Evolutionary conservation across 2,329 filamentous ascomycete genomes (phyloP).

Genomic region (Ophiostoma triangulosporum): DNA sequence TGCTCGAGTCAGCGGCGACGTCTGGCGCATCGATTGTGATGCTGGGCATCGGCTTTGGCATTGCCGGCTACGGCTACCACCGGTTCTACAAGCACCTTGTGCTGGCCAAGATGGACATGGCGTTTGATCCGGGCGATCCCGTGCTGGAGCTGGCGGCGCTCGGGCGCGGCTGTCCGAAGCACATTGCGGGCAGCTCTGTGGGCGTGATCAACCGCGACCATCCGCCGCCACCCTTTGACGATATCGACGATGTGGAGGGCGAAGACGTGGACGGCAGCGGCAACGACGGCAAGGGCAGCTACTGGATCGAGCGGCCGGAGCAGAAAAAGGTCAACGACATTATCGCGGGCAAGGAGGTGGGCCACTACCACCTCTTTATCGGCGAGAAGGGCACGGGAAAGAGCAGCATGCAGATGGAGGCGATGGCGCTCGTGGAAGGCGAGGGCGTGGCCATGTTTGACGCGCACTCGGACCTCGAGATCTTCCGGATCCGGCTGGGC

Average conservation of each 20-base stretch:
- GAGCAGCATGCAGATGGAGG: conserved; percentile 87
- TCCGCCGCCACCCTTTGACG: conserved; percentile 1
- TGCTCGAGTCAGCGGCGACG: conserved; percentile 61
- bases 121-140: conserved; percentile 84
- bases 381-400: conserved; percentile 96
- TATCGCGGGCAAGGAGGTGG: conserved; percentile 54
- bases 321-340: conserved; percentile 74
- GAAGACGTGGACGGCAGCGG: conserved; percentile 15
- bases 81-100: conserved; percentile 80
- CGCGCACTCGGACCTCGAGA: conserved; percentile 86
- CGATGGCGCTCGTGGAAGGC: conserved; percentile 85
- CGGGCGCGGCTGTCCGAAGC: conserved; percentile 37
- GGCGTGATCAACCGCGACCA: conserved; percentile 1
- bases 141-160: conserved; percentile 67
- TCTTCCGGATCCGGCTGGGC: conserved; percentile 83
- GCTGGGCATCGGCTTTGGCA: conserved; percentile 48
- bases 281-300: conserved; percentile 25
- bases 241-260: conserved; percentile 25
- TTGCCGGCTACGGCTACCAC: conserved; percentile 67
- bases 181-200: conserved; percentile 14
- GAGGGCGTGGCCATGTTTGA: conserved; percentile 92
- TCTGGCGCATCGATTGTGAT: conserved; percentile 64
- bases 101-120: conserved; percentile 81
- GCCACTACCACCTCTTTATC: conserved; percentile 83
- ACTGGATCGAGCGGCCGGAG: conserved; percentile 77